phyloP scores from a whole-genome alignment of 768 basidiomycete species.

The Lentinula edodes region DNA sequence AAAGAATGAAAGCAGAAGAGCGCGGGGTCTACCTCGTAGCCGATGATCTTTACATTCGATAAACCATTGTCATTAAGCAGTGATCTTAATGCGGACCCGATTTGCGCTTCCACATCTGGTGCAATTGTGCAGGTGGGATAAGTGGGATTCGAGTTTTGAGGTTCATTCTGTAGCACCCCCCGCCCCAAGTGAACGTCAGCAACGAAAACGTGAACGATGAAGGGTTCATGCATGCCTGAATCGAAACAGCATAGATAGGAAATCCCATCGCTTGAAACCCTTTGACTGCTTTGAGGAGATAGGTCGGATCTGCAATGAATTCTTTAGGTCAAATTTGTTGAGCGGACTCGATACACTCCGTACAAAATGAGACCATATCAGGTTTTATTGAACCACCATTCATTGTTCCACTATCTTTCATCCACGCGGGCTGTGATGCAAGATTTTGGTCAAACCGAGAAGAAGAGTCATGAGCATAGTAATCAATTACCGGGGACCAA shows the following conservation, averaged over 20 bases:
- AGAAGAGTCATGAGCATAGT: neutral
- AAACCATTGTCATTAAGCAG: constrained; percentile 43
- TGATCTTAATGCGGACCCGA: constrained; percentile 36
- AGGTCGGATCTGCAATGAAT: constrained; percentile 35
- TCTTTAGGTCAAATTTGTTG: neutral
- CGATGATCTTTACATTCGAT: constrained; percentile 36
- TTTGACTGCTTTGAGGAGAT: constrained; percentile 44
- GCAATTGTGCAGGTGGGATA: constrained; percentile 40
- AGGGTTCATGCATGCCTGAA: constrained; percentile 12
- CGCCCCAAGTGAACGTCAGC: neutral
- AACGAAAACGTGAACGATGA: neutral
- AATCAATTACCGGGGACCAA: constrained; percentile 30
- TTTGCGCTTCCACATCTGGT: constrained; percentile 33
- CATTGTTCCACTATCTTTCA: constrained; percentile 43
- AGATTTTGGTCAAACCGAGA: neutral
- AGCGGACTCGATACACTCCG: constrained; percentile 7
- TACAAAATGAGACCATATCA: constrained; percentile 29
- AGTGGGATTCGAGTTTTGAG: constrained; percentile 19
- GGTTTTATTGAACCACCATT: constrained; percentile 36
- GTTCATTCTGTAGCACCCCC: constrained; percentile 15
- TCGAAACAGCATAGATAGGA: constrained; percentile 35
- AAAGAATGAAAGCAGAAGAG: neutral
- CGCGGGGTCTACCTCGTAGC: constrained; percentile 30
- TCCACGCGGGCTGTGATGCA: constrained; percentile 39
- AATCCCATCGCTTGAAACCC: constrained; percentile 39